phyloP scores from a whole-genome alignment of 2,329 filamentous ascomycete genomes.

The Mycosphaerella sp. region DNA sequence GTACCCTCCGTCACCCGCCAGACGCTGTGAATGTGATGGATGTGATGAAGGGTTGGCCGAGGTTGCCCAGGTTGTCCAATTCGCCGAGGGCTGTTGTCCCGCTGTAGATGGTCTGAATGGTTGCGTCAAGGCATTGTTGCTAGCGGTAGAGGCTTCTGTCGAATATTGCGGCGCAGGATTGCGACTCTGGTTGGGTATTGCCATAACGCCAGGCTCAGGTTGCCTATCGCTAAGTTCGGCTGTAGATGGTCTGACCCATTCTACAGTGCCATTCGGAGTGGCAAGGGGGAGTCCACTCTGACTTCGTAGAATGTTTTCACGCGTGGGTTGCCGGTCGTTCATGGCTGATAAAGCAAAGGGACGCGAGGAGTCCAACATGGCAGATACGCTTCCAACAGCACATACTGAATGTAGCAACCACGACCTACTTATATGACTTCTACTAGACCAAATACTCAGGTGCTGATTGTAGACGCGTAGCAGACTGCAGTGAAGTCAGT shows the following conservation, averaged over 20 bases:
- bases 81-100: not conserved
- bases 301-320: conserved; percentile 2
- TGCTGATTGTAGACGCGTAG: not conserved
- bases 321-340: not conserved
- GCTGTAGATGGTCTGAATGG: not conserved
- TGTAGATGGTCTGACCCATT: conserved; percentile 10
- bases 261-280: conserved; percentile 1
- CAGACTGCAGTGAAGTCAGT: conserved; percentile 1
- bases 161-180: not conserved
- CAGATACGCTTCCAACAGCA: not conserved
- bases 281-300: conserved; percentile 6
- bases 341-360: conserved; percentile 1
- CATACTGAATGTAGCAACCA: not conserved
- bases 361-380: conserved; percentile 10
- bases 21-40: not conserved
- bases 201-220: not conserved
- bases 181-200: not conserved
- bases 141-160: not conserved
- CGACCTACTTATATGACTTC: not conserved
- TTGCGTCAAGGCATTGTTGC: not conserved
- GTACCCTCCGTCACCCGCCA: not conserved
- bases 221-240: not conserved
- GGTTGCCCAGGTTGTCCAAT: not conserved
- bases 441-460: not conserved
- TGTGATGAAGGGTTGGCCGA: not conserved